phyloP scores from a whole-genome alignment of 2,329 filamentous ascomycete species.

The Cercospora citrullina region DNA sequence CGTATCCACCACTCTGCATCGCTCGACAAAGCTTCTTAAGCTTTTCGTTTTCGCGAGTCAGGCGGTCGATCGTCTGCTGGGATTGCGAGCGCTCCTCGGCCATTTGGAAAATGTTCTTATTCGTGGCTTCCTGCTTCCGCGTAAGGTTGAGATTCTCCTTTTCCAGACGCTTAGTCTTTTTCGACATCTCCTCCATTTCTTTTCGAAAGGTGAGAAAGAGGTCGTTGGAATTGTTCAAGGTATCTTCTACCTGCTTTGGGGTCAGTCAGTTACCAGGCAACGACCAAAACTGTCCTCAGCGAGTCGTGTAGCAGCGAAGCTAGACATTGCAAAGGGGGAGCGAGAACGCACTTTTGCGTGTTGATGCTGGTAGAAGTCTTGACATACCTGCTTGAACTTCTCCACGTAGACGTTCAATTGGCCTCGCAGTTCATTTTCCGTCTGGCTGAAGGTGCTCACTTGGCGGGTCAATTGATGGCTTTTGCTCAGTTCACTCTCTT shows the following conservation, averaged over 20 bases:
- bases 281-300: constrained; percentile 14
- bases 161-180: constrained; percentile 94
- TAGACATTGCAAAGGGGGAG: constrained; percentile 11
- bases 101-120: constrained; percentile 95
- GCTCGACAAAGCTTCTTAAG: constrained; percentile 92
- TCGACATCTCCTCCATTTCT: constrained; percentile 99
- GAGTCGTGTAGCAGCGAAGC: constrained; percentile 9
- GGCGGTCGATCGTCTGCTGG: constrained; percentile 73
- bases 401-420: constrained; percentile 98
- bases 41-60: constrained; percentile 83
- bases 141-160: constrained; percentile 92
- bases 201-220: constrained; percentile 95
- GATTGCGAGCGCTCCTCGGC: constrained; percentile 83
- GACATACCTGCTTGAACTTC: constrained; percentile 94
- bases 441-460: constrained; percentile 93
- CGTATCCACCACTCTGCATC: constrained; percentile 92
- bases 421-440: constrained; percentile 86
- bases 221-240: constrained; percentile 96
- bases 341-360: constrained; percentile 18
- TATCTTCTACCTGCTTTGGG: constrained; percentile 86
- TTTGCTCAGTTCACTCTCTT: constrained; percentile 76
- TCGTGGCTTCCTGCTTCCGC: constrained; percentile 89
- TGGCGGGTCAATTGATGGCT: constrained; percentile 85
- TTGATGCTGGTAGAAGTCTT: constrained; percentile 19
- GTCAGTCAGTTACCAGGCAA: constrained; percentile 41